Evolutionary conservation across 306 rosid species (phyloP), one percentile per base, ranked within the genome.

Genomic region (Delonix regia): DNA sequence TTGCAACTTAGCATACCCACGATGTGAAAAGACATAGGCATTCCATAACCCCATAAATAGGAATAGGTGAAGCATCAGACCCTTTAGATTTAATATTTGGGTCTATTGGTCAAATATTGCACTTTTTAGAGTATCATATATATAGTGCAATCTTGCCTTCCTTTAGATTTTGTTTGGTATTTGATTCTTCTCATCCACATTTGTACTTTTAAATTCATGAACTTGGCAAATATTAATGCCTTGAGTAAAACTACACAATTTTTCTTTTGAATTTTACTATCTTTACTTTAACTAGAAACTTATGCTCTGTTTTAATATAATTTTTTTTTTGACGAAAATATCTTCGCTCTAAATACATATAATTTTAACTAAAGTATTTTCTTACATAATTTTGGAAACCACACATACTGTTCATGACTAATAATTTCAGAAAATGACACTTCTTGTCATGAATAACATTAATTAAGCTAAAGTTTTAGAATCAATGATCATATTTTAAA

Each of bases 31-130:
- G 33, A 13, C 3, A 12, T 12, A 45, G 41, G 41, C 3, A 7
- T 41, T 36, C 9, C 47, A 41, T 41, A 1, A 41, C 13, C 0
- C 13, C 47, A 11, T 9, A 11, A 9, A 65, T 67, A 42, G 82
- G 80, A 84, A 60, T 61, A 4, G 16, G 75, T 11, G 76, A 78
- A 64, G 63, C 74, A 61, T 65, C 65, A 15, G 16, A 39, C 71
- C 79, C 76, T 86, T 79, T 76, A 28, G 83, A 80, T 82, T 85
- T 76, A 61, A 70, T 80, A 60, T 65, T 21, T 22, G 34, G 78
- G 83, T 69, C 57, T 15, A 1, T 65, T 6, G 77, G 78, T 80
- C 88, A 86, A 84, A 84, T 75, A 61, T 51, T 33, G 33, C 10
- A 34, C 34, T 24, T 11, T 27, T 11, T 27, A 73, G 41, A 73